These are phyloP conservation scores for Globisporangium acanthophoron DNA, from an alignment of 352 stramenopile species.

Conservation along the genomic window DNA sequence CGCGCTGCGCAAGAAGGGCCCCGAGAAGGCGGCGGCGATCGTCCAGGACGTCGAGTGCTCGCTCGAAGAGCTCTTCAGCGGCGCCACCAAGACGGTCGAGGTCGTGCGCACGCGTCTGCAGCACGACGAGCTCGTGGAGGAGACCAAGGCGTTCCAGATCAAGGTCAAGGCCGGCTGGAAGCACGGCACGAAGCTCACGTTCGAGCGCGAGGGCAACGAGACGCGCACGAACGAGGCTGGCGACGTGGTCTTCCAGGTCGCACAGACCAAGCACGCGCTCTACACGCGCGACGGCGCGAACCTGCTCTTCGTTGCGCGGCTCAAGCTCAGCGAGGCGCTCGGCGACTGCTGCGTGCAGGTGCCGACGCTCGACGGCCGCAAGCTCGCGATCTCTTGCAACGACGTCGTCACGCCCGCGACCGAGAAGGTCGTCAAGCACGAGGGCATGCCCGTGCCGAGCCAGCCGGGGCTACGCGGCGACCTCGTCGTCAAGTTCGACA, in stretches of 20 bases:
- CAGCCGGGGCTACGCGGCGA: constrained; percentile 75
- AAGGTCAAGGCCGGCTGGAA: constrained; percentile 94
- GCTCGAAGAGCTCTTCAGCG: constrained; percentile 90
- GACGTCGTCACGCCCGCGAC: constrained; percentile 89
- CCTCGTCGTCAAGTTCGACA: constrained; percentile 94
- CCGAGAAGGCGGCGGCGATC: constrained; percentile 76
- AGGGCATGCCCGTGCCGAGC: constrained; percentile 93
- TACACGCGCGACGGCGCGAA: constrained; percentile 92
- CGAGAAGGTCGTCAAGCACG: constrained; percentile 89
- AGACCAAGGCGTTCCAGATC: constrained; percentile 84
- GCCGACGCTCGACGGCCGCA: constrained; percentile 93
- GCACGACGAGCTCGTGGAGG: constrained; percentile 69
- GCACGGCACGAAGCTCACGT: constrained; percentile 93
- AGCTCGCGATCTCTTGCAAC: constrained; percentile 91
- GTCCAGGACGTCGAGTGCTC: constrained; percentile 63
- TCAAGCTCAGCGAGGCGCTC: constrained; percentile 95
- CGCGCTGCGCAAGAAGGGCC: constrained; percentile 63
- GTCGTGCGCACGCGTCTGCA: constrained; percentile 80
- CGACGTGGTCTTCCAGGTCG: constrained; percentile 93
- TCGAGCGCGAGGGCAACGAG: constrained; percentile 90
- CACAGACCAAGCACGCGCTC: constrained; percentile 69
- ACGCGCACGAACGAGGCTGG: constrained; percentile 90
- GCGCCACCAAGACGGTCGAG: constrained; percentile 82
- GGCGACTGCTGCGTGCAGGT: constrained; percentile 92
- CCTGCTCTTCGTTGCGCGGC: constrained; percentile 90